phyloP scores from a whole-genome alignment of 2,329 filamentous ascomycete species.

The Fusarium sp. region DNA sequence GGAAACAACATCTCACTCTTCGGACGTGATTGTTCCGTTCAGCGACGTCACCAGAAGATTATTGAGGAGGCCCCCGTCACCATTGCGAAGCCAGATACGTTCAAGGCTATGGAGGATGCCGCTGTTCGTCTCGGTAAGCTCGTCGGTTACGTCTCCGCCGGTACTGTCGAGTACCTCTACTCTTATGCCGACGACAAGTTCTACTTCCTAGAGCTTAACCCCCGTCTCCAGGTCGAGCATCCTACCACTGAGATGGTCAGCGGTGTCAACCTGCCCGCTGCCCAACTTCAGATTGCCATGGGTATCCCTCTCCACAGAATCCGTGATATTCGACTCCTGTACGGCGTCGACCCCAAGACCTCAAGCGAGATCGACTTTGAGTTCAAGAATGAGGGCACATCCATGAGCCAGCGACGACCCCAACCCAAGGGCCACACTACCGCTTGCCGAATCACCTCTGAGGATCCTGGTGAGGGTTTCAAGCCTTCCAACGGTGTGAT shows the following conservation, averaged over 20 bases:
- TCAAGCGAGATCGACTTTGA: constrained; percentile 93
- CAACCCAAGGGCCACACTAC: constrained; percentile 97
- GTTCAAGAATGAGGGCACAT: constrained; percentile 87
- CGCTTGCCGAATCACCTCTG: constrained; percentile 98
- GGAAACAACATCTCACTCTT: constrained; percentile 99
- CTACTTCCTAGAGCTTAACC: constrained; percentile 99
- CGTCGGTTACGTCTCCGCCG: constrained; percentile 97
- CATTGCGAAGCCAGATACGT: constrained; percentile 88
- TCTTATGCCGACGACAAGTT: constrained; percentile 98
- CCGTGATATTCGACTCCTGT: constrained; percentile 93
- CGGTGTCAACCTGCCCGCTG: constrained; percentile 95
- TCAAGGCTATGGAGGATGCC: constrained; percentile 96
- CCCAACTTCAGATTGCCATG: constrained; percentile 99
- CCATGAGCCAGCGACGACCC: constrained; percentile 86
- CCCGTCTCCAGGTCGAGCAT: constrained; percentile 99
- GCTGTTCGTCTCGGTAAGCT: constrained; percentile 93
- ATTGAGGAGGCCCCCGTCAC: constrained; percentile 99
- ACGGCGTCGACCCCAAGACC: constrained; percentile 92
- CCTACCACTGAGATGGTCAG: constrained; percentile 99
- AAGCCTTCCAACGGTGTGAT: constrained; percentile 99
- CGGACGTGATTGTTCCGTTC: constrained; percentile 97
- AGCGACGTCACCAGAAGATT: constrained; percentile 99
- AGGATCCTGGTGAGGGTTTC: constrained; percentile 98
- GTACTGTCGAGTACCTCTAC: constrained; percentile 99
- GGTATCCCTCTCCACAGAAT: constrained; percentile 96